phyloP scores from a whole-genome alignment of 768 basidiomycete genomes.

The Boletus edulis region DNA sequence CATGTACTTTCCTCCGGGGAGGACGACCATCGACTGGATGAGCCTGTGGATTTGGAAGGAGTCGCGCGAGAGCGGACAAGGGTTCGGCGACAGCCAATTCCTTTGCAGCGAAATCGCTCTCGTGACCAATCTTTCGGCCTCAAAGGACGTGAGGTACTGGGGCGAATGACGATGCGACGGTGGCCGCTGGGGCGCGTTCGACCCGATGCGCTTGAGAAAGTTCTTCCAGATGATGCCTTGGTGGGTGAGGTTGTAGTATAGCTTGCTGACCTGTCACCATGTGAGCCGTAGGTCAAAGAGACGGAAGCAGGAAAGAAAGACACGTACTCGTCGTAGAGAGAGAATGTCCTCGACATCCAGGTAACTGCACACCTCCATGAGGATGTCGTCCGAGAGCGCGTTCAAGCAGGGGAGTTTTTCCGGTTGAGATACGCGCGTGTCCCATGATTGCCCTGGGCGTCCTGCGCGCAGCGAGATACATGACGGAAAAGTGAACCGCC shows the following conservation, averaged over 20 bases:
- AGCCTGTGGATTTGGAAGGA: constrained; percentile 31
- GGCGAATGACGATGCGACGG: constrained; percentile 50
- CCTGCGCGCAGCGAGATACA: constrained; percentile 11
- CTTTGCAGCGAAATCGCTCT: constrained; percentile 59
- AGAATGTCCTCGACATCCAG: constrained; percentile 39
- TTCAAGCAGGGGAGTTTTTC: constrained; percentile 29
- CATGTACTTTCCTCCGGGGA: constrained; percentile 69
- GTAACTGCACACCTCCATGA: constrained; percentile 37
- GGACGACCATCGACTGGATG: constrained; percentile 52
- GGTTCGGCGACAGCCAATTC: constrained; percentile 50
- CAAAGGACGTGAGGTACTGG: constrained; percentile 32
- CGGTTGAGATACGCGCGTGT: constrained; percentile 20
- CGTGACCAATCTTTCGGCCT: constrained; percentile 56
- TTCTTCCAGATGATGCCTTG: constrained; percentile 70
- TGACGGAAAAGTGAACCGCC: constrained; percentile 18
- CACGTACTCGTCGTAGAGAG: constrained; percentile 35
- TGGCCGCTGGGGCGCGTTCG: constrained; percentile 60
- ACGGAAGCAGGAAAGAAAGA: background rate
- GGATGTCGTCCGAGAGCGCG: constrained; percentile 36
- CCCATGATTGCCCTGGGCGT: constrained; percentile 23
- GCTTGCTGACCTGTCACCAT: constrained; percentile 48
- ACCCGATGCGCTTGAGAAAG: constrained; percentile 49
- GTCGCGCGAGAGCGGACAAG: constrained; percentile 29
- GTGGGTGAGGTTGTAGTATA: constrained; percentile 62
- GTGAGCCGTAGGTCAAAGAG: background rate